Evolutionary conservation across 192 early-diverging fungal genomes (phyloP), one percentile per base, ranked within the genome.

Genomic region (Coemansia sp.): DNA sequence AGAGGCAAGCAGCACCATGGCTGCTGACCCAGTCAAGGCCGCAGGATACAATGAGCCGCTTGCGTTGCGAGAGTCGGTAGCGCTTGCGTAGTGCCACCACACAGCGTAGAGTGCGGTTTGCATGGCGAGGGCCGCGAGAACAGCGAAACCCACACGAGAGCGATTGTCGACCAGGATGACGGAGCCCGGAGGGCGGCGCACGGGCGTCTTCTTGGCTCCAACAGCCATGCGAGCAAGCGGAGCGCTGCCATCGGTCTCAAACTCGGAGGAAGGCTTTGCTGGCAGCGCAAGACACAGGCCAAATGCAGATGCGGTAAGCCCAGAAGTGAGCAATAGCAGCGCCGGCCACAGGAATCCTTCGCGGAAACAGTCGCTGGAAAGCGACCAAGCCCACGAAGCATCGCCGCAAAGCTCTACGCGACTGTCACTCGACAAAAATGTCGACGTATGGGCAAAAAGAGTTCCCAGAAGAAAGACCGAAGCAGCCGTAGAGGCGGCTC

Each of bases 131-230:
- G 66, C 3, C 5, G 25, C 45, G 11, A 56, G 9, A 2, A 64
- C 34, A 4, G 25, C n/a, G 14, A 49, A n/a, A 13, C 71, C 76
- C 2, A 52, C 38, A 3, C 19, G 22, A 14, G 52, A 4, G 11
- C 76, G 71, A 32, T 73, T 73, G 61, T 79, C 76, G 7, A 70
- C 64, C n/a, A 73, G 17, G 13, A 35, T 34, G 3, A 59, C 70
- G 14, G 40, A 8, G 52, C 70, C 75, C 22, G 36, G 59, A 5
- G 69, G 75, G 15, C 66, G 62, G n/a, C 70, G 60, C 38, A 73
- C 49, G 29, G 75, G 57, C 48, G 40, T 60, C 40, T 40, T 55
- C 53, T 10, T 55, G 53, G 23, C 32, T 32, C 53, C 53, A 55
- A 43, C 43, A 6, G 17, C 20, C 13, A 43, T 11, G 35, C 43